Evolutionary conservation across 176 grass and related monocot species (phyloP).

Genomic region (Microstegium vimineum): DNA sequence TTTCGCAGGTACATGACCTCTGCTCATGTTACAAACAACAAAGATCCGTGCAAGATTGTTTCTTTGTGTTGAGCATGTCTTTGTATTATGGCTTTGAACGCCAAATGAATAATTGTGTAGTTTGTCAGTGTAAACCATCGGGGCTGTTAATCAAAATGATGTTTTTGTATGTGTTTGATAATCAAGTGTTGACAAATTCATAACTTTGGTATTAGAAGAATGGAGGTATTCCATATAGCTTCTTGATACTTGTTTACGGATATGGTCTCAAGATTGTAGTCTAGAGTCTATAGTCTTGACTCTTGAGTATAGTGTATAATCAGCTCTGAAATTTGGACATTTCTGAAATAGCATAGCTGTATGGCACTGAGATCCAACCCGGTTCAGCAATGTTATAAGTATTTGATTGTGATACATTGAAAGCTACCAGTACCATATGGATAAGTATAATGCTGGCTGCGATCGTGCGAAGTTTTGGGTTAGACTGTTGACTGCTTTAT

Average conservation of each 20-base stretch:
- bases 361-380: background rate
- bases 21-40: background rate
- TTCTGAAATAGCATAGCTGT: background rate
- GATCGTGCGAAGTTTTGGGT: background rate
- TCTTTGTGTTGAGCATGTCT: background rate
- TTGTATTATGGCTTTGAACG: background rate
- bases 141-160: background rate
- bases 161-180: background rate
- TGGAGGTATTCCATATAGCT: background rate
- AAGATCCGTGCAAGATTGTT: background rate
- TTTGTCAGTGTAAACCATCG: background rate
- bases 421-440: background rate
- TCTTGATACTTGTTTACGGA: background rate
- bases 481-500: background rate
- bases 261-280: background rate
- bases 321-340: background rate
- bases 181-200: background rate
- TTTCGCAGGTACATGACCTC: constrained; percentile 45
- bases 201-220: background rate
- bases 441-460: background rate
- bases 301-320: background rate
- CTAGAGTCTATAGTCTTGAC: background rate
- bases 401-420: background rate
- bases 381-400: background rate
- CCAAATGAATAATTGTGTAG: background rate